Percentiles rank a stretch among this genome's conserved stretches.
These are phyloP conservation scores for Eutrema yunnanense DNA, from an alignment of 345 rosid species.

Conservation along the genomic window DNA sequence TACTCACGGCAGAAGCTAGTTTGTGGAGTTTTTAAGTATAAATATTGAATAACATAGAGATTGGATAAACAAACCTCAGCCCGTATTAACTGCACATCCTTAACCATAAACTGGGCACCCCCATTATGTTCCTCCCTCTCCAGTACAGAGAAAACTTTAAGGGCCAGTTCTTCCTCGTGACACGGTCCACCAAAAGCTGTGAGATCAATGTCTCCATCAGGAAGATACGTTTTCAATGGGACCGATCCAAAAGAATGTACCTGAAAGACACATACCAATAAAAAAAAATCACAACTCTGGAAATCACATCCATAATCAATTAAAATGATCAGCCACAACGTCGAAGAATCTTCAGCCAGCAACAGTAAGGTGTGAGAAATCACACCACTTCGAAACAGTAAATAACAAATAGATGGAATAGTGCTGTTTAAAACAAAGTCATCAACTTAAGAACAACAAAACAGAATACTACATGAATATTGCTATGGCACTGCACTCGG, in stretches of 20 bases:
- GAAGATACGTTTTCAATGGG: slow-evolving; percentile 92
- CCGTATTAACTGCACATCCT: slow-evolving; percentile 65
- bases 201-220: slow-evolving; percentile 94
- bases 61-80: slow-evolving; percentile 56
- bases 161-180: slow-evolving; percentile 59
- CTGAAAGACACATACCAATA: slow-evolving; percentile 34
- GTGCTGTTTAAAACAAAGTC: neutral
- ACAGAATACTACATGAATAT: neutral
- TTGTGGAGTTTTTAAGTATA: neutral
- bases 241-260: slow-evolving; percentile 91
- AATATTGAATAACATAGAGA: neutral
- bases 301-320: neutral
- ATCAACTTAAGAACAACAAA: neutral
- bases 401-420: neutral
- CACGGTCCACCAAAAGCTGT: slow-evolving; percentile 62
- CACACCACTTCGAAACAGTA: neutral
- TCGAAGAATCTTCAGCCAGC: neutral
- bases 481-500: neutral
- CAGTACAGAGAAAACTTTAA: slow-evolving; percentile 51
- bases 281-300: neutral
- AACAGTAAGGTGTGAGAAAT: neutral
- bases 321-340: neutral
- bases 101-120: slow-evolving; percentile 53
- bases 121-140: slow-evolving; percentile 61
- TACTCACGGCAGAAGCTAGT: neutral